Base-by-base conservation (phyloP, 768 basidiomycete species). In the Obba rivulosa region DNA sequence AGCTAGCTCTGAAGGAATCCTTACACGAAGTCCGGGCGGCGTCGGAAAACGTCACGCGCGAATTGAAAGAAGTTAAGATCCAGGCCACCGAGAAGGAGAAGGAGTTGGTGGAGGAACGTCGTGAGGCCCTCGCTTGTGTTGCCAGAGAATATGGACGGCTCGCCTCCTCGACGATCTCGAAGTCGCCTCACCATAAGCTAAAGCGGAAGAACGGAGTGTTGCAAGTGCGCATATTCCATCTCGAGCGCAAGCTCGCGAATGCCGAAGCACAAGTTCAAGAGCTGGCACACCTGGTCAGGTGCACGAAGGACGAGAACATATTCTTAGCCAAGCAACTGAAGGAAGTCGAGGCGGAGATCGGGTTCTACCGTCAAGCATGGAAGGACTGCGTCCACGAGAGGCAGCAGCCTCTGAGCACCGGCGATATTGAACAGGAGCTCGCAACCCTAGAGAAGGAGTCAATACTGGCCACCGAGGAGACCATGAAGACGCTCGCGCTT, bases 241-340 rank as follows among this genome's bases (percentile, higher is more conserved):
- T 87, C 11, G 79, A 85, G 55, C 79, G 86, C 50, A 86, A 83
- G 62, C 68, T 87, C 13, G 78, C 77, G 35, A 85, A 83, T 57
- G 71, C 83, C 4, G 81, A 87, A 47, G 79, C 66, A 16, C 85
- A 88, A 59, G 81, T 85, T 18, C 62, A 69, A 11, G 85, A 87
- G 51, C 66, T 89, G 8, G 79, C 79, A 1, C 67, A 77, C 50
- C 73, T 88, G 36, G 70, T 85, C 55, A 80, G 83, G 21, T 75
- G 79, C 22, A 65, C 69, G 22, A 75, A 75, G 40, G 78, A 81
- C 13, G 71, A 79, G 43, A 85, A 77, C 52, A 51, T 51, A 10
- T 56, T 77, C 7, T 67, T 87, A 22, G 31, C 48, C 11, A 37
- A 28, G 4, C 54, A 54, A 18, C 49, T 68, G 17, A 38, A 39